Conservation (phyloP, 768 basidiomycete genomes). For the Mycena amicta region DNA sequence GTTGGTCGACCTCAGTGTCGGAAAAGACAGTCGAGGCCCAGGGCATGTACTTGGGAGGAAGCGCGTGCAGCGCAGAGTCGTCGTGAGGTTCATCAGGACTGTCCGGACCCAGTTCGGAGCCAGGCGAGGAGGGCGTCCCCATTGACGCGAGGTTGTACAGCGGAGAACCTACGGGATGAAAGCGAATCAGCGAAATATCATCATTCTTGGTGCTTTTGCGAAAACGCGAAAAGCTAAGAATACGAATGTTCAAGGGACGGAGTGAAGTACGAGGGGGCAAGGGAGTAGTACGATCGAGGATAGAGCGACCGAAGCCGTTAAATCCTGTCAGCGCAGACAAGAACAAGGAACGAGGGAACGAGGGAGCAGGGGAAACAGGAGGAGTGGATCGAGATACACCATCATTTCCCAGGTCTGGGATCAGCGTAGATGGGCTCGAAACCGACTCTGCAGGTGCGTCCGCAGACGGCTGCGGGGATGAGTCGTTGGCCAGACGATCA, state of each 20-base stretch:
- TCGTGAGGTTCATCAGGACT: constrained; percentile 1
- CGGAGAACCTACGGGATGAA: constrained; percentile 3
- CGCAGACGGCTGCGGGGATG: constrained; percentile 4
- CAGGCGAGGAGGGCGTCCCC: neutral
- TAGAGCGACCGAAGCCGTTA: constrained; percentile 14
- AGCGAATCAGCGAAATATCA: constrained; percentile 9
- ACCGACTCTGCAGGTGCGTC: constrained; percentile 4
- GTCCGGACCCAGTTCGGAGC: neutral
- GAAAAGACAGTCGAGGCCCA: constrained; percentile 2
- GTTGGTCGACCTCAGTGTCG: constrained; percentile 14
- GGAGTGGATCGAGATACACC: constrained; percentile 5
- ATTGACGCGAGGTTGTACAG: neutral
- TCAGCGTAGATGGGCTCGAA: neutral
- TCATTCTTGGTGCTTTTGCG: constrained; percentile 1
- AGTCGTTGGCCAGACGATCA: constrained; percentile 17
- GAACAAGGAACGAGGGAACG: neutral
- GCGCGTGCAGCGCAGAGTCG: neutral
- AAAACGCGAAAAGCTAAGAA: constrained; percentile 3
- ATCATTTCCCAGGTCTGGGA: neutral
- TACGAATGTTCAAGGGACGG: constrained; percentile 3
- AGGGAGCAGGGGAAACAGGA: neutral
- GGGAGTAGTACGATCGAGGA: constrained; percentile 2
- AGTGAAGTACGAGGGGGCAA: constrained; percentile 4
- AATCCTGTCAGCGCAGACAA: constrained; percentile 2
- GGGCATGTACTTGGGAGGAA: constrained; percentile 4